Evolutionary conservation across 306 rosid species (phyloP).

Genomic region (Lathyrus tuberosus): DNA sequence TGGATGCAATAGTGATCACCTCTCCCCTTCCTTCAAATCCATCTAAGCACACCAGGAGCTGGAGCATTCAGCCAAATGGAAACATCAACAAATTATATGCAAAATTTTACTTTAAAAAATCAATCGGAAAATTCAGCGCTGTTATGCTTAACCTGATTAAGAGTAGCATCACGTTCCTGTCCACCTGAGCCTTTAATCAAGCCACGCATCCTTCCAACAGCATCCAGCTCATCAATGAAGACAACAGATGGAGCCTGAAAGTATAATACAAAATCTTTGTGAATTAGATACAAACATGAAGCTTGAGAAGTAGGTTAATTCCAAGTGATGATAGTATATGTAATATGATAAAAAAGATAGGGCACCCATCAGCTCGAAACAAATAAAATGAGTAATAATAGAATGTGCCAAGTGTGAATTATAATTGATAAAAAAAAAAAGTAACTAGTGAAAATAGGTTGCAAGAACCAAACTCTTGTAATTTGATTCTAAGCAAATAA

Average conservation of each 20-base stretch:
- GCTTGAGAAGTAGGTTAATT: conserved; percentile 27
- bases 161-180: conserved; percentile 99
- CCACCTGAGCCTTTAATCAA: conserved; percentile 99
- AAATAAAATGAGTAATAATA: conserved; percentile 30
- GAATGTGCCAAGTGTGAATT: conserved; percentile 18
- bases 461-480: conserved; percentile 36
- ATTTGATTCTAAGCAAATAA: conserved; percentile 21
- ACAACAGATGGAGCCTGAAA: conserved; percentile 97
- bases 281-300: conserved; percentile 28
- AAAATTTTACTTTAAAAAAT: conserved; percentile 14
- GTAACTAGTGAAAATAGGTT: not conserved
- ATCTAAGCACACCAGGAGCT: conserved; percentile 96
- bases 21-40: conserved; percentile 99
- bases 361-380: conserved; percentile 21
- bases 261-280: conserved; percentile 25
- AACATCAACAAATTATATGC: conserved; percentile 42
- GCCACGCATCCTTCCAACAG: conserved; percentile 99
- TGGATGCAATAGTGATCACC: conserved; percentile 97
- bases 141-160: conserved; percentile 76
- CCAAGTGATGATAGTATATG: conserved; percentile 6
- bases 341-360: conserved; percentile 9
- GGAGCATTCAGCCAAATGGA: conserved; percentile 46
- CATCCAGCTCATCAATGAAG: conserved; percentile 97
- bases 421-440: conserved; percentile 21
- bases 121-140: conserved; percentile 14